Evolutionary conservation across 2,329 filamentous ascomycete genomes (phyloP), one percentile per base, ranked within the genome.

Genomic region (Ceratocystis cacaofunesta): DNA sequence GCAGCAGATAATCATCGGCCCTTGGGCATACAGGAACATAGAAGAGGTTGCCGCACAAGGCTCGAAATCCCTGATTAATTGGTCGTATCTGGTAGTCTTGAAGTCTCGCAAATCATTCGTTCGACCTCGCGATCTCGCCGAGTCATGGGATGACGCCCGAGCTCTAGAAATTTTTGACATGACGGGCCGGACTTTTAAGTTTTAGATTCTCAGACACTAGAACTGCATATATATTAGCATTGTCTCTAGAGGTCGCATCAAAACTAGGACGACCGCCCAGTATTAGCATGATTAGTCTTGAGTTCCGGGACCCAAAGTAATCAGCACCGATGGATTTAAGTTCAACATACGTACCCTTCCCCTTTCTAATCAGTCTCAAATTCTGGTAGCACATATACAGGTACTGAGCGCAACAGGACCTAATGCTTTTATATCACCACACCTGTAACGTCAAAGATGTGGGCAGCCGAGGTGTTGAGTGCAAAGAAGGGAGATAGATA

Each of bases 41-140:
- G 90, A 90, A 1, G 89, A 90, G 3, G 94, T 97, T 36, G 94
- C 91, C 19, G 91, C 90, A 74, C 89, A 95, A 66, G 94, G 89
- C 70, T 94, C 88, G 70, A 96, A 90, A 68, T 85, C 82, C 70
- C 78, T 80, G 68, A 78, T 73, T 28, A 61, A 22, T 0, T 65
- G 61, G 2, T 55, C 58, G 50, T 63, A 63, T n/a, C 65, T 44
- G 58, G 55, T 50, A 7, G 30, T 58, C 15, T 64, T 43, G 15
- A 68, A 68, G 46, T 69, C 68, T 12, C 32, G 28, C 55, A 68
- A 28, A 8, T 68, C 66, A 28, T 61, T 64, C 15, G 66, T 64
- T 30, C 67, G 63, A 3, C 68, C 65, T 10, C 65, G 58, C 4
- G 67, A 67, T 19, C 28, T 44, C 17, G 63, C 61, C 0, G 68